Conservation (phyloP, 1,284 basidiomycete genomes). For the Meira nashicola region DNA sequence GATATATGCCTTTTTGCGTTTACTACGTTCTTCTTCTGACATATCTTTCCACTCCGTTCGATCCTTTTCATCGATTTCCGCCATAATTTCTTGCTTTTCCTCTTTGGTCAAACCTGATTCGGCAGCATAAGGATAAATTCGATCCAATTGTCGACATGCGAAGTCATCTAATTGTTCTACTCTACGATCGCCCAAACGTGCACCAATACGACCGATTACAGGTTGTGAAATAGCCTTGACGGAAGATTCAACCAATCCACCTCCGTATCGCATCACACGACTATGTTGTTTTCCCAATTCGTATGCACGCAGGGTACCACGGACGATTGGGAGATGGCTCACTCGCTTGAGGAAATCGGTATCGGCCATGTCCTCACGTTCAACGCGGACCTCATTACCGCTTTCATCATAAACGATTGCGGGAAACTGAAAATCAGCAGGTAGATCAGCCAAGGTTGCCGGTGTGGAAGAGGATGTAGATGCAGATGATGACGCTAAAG, state of each 20-base stretch:
- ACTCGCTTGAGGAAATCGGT: constrained; percentile 38
- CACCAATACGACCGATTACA: constrained; percentile 68
- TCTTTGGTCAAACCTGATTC: constrained; percentile 27
- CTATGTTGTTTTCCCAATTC: constrained; percentile 73
- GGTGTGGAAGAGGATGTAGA: constrained; percentile 3
- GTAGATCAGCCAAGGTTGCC: constrained; percentile 32
- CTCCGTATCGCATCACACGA: constrained; percentile 77
- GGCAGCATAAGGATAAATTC: constrained; percentile 42
- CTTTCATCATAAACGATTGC: constrained; percentile 40
- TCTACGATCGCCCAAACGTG: constrained; percentile 57
- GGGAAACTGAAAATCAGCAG: constrained; percentile 40
- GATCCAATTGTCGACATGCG: constrained; percentile 76
- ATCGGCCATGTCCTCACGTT: constrained; percentile 41
- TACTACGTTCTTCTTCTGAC: constrained; percentile 33
- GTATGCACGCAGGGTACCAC: constrained; percentile 67
- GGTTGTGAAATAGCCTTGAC: constrained; percentile 76
- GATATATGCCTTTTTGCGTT: constrained; percentile 32
- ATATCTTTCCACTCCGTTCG: constrained; percentile 36
- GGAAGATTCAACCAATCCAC: constrained; percentile 78
- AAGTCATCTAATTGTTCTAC: constrained; percentile 75
- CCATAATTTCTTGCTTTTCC: constrained; percentile 32
- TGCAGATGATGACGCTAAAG: constrained; percentile 1
- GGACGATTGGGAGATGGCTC: constrained; percentile 59
- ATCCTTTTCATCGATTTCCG: constrained; percentile 34
- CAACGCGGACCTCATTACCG: constrained; percentile 38